Base-by-base conservation (phyloP, 2,329 filamentous ascomycete species). In the Onygenales sp. region DNA sequence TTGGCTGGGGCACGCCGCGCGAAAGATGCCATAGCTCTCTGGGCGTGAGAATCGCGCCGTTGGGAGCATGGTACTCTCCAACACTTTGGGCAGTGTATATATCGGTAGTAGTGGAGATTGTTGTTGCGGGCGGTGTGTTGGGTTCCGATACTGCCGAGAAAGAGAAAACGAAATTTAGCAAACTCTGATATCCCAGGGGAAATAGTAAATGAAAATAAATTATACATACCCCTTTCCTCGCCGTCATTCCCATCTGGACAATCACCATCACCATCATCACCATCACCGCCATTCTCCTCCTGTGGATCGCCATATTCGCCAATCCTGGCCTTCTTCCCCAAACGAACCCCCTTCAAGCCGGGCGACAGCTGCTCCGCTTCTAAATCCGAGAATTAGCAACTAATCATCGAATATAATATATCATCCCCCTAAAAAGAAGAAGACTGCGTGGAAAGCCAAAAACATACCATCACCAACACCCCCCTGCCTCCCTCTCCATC, bases 1-100 rank as follows among this genome's bases (percentile, higher is more conserved):
- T 56, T 14, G 51, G 55, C 27, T 61, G 59, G 36, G 50, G 49
- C 41, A 59, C 47, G 14, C 57, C 57, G 9, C 9, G 27, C n/a
- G 50, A 13, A 41, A 54, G 47, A n/a, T 46, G 11, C 4, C 42
- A 13, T 9, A 59, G 51, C 17, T 55, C 53, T 13, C 45, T 14
- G 38, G 13, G 7, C 9, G 47, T 50, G 27, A 59, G 27, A 38
- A 54, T 36, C 9, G 38, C 33, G 6, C 57, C 57, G 35, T 54
- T 59, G 4, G 57, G 57, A 33, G 55, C 47, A 21, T 49, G 35
- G 41, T 57, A 59, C 41, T 53, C 51, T 11, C 41, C 43, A 31
- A 11, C 10, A 32, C 33, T 36, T 13, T 3, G 17, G 9, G 9
- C 13, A 11, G 7, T 17, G 7, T 51, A 5, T 5, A 7, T 10